These are phyloP conservation scores for Panicum hallii DNA, from an alignment of 202 grass and related monocot genomes.

Conservation along the genomic window DNA sequence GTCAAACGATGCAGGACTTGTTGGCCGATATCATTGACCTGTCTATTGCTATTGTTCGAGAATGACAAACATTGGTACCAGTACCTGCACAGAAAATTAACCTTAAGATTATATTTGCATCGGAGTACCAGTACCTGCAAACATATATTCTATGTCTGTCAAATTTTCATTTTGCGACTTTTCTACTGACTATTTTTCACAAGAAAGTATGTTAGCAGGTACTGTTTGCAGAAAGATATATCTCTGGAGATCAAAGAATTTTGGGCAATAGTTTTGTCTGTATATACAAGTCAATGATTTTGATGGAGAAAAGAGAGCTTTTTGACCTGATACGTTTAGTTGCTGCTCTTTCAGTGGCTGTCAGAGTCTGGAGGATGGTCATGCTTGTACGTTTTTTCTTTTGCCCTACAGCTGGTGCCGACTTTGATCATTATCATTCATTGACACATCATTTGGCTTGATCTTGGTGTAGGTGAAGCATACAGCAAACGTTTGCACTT, in stretches of 20 bases:
- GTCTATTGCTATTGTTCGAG: neutral
- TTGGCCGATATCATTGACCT: slow-evolving; percentile 7
- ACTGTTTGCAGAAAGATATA: neutral
- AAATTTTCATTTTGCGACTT: neutral
- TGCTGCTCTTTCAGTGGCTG: neutral
- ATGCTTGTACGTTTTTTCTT: too few relatives aligned
- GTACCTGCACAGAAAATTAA: neutral
- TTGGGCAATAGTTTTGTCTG: neutral
- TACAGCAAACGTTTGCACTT: neutral
- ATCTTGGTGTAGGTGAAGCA: neutral
- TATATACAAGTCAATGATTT: neutral
- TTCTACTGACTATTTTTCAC: neutral
- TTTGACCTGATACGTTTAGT: neutral
- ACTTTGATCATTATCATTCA: neutral
- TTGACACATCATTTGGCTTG: neutral
- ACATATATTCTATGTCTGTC: neutral
- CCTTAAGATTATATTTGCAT: neutral
- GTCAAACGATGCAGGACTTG: neutral
- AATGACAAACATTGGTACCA: neutral
- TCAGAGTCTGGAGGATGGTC: neutral
- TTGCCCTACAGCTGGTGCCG: neutral
- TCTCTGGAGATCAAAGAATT: neutral
- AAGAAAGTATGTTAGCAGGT: neutral
- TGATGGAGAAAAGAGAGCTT: neutral
- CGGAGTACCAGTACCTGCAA: neutral